Percentiles rank a stretch among this genome's conserved stretches.
Conservation (phyloP, 352 stramenopile species). For the Phytophthora kernoviae region DNA sequence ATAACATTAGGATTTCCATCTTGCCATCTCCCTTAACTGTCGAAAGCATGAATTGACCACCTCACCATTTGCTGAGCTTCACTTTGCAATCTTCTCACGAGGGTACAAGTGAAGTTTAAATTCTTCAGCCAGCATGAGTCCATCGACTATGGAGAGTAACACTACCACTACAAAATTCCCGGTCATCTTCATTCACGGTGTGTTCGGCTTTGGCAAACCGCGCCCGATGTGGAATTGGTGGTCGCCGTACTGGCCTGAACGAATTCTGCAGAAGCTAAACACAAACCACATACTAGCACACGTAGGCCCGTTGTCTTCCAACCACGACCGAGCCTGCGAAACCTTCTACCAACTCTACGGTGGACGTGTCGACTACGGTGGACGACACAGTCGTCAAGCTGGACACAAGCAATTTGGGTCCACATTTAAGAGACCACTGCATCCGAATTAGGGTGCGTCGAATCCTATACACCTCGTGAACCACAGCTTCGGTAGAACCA, state of each 20-base stretch:
- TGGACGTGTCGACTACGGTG: conserved; percentile 66
- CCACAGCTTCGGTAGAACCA: conserved; percentile 73
- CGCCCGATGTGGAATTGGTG: conserved; percentile 51
- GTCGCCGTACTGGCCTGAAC: conserved; percentile 61
- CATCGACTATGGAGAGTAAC: background rate
- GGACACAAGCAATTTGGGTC: conserved; percentile 52
- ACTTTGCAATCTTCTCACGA: conserved; percentile 4
- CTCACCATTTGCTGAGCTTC: background rate
- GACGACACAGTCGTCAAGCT: conserved; percentile 36
- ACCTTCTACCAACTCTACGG: conserved; percentile 65
- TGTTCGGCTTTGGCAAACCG: conserved; percentile 59
- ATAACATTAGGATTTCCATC: background rate
- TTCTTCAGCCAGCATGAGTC: background rate
- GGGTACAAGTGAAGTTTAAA: no score
- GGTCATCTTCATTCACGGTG: conserved; percentile 67
- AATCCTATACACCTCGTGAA: conserved; percentile 69
- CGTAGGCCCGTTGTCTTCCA: conserved; percentile 52
- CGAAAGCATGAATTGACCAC: background rate
- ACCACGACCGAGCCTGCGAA: conserved; percentile 70
- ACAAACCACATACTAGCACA: conserved; percentile 58
- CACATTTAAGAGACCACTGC: conserved; percentile 36
- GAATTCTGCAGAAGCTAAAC: conserved; percentile 39
- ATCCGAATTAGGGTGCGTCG: conserved; percentile 51
- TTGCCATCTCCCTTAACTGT: background rate
- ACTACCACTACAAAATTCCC: conserved; percentile 45